Base-by-base conservation (phyloP, 2,329 filamentous ascomycete species). In the Torrubiella hemipterigena region DNA sequence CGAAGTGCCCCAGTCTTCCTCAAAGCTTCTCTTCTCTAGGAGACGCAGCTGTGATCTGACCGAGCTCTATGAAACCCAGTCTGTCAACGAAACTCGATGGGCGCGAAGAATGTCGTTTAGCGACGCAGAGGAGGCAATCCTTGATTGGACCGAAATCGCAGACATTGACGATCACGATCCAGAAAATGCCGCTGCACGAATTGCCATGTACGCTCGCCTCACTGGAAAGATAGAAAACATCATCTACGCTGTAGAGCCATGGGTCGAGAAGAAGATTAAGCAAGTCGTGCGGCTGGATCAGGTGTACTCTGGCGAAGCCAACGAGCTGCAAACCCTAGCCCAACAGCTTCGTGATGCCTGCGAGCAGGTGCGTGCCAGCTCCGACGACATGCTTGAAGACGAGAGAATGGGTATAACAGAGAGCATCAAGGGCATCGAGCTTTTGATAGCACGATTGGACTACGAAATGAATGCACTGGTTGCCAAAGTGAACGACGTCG, bases 401-500 rank as follows among this genome's bases (percentile, higher is more conserved):
- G 81, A 93, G 54, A 72, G 77, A 24, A 65, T 67, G 15, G 66
- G 70, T 31, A 61, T 93, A 22, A 72, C 69, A 4, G 83, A 91
- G 48, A 69, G 69, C 12, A 63, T 86, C 38, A 80, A 80, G 51
- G 82, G 91, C 40, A 66, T 95, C 11, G 86, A 93, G 50, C 71
- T 80, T 15, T 62, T 93, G 23, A 75, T 80, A 3, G 84, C 85
- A 14, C 87, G 87, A 54, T 65, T 96, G 33, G 87, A 96, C 47
- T 96, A 96, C 54, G 89, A 95, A 60, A 78, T 95, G 38, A 73
- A 80, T 37, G 75, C 77, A 12, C 61, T 96, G n/a, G 67, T 76
- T 29, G 75, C 77, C 29, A 85, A 85, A 45, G 79, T 94, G 8
- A 70, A 82, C 44, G 89, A 96, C 48, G 81, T 94, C 7, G 86